phyloP scores from a whole-genome alignment of 2,329 filamentous ascomycete species.

The Fusarium sp. region DNA sequence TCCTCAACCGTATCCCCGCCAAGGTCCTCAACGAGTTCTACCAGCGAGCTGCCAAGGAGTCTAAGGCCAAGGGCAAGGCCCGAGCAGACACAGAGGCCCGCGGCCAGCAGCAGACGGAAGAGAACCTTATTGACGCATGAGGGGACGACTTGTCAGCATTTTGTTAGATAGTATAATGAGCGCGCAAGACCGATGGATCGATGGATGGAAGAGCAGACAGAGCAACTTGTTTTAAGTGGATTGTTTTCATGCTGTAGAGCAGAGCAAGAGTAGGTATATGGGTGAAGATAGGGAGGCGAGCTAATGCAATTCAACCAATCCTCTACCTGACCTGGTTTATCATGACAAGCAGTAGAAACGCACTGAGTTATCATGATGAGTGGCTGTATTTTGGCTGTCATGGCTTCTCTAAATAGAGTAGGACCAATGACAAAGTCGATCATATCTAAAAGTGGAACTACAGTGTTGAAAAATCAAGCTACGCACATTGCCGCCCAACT shows the following conservation, averaged over 20 bases:
- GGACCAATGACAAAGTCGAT: conserved; percentile 31
- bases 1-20: conserved; percentile 93
- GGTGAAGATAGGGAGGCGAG: conserved; percentile 47
- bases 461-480: conserved; percentile 32
- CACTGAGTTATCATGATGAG: conserved; percentile 30
- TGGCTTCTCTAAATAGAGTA: conserved; percentile 5
- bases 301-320: conserved; percentile 48
- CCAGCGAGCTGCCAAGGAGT: conserved; percentile 71
- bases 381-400: conserved; percentile 12
- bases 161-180: conserved; percentile 45
- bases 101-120: conserved; percentile 60
- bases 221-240: conserved; percentile 41
- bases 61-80: conserved; percentile 71
- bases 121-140: conserved; percentile 71
- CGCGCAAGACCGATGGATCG: conserved; percentile 30
- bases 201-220: conserved; percentile 33
- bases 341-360: conserved; percentile 1
- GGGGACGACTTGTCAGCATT: conserved; percentile 33
- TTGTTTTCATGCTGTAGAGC: conserved; percentile 37
- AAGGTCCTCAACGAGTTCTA: conserved; percentile 88
- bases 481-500: conserved; percentile 38
- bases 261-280: conserved; percentile 41
- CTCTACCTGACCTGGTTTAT: conserved; percentile 7
- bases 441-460: conserved; percentile 35
- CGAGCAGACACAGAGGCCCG: conserved; percentile 55